Percentiles rank a stretch among this genome's conserved stretches.
Conservation (phyloP, 2,329 filamentous ascomycete genomes). For the Fusarium irregulare region DNA sequence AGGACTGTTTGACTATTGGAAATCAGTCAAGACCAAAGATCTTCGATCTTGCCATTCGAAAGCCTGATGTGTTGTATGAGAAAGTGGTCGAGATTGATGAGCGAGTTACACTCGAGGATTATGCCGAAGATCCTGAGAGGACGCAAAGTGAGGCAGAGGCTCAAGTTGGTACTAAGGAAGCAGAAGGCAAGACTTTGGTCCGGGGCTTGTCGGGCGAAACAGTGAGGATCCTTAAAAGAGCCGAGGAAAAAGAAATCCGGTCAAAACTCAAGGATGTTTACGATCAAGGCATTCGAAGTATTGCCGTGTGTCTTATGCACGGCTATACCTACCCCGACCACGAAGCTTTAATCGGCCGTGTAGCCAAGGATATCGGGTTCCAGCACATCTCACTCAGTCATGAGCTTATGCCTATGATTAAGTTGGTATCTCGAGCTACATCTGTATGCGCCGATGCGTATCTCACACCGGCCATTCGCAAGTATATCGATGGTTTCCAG, state of each 20-base stretch:
- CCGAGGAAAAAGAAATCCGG: conserved; percentile 65
- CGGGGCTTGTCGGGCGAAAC: conserved; percentile 76
- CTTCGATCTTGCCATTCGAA: conserved; percentile 88
- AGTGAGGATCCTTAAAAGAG: conserved; percentile 72
- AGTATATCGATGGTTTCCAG: conserved; percentile 77
- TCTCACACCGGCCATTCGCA: conserved; percentile 56
- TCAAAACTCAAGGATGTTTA: conserved; percentile 72
- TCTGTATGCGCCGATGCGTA: conserved; percentile 59
- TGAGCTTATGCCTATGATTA: conserved; percentile 58
- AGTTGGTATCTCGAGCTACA: conserved; percentile 56
- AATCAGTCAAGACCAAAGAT: conserved; percentile 92
- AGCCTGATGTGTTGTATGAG: conserved; percentile 88
- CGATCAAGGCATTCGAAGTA: conserved; percentile 76
- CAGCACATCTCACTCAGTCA: conserved; percentile 75
- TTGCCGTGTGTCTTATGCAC: conserved; percentile 93
- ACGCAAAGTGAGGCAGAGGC: conserved; percentile 65
- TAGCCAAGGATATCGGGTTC: conserved; percentile 81
- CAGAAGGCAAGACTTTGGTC: conserved; percentile 69
- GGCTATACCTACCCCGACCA: conserved; percentile 91
- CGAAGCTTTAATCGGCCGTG: conserved; percentile 78
- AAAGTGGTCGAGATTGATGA: conserved; percentile 90
- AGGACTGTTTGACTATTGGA: conserved; percentile 87
- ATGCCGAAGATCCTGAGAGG: conserved; percentile 84
- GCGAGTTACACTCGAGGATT: conserved; percentile 90
- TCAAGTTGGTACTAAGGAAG: conserved; percentile 60